Percentiles rank a stretch among this genome's conserved stretches.
phyloP scores from a whole-genome alignment of 228 moss, liverwort and hornwort species.

The Sphagnum magellanicum region DNA sequence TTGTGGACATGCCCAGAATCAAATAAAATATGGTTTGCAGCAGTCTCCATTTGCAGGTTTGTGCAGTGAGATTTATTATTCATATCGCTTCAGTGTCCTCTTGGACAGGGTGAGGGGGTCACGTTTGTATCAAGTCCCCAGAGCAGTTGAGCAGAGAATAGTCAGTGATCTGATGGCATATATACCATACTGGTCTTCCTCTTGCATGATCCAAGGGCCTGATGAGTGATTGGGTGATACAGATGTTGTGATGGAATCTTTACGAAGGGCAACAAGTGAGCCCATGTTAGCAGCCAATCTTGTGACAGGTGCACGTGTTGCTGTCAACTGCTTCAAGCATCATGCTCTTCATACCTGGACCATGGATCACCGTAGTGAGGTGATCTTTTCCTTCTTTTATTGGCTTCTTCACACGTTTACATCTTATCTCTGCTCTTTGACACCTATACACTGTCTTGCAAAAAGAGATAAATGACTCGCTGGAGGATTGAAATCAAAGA shows the following conservation, averaged over 20 bases:
- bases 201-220: not conserved
- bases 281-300: slow-evolving; percentile 65
- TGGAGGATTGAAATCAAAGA: not conserved
- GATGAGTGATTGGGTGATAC: slow-evolving; percentile 4
- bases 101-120: too few relatives aligned
- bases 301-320: slow-evolving; percentile 76
- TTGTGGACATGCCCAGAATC: too few relatives aligned
- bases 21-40: too few relatives aligned
- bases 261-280: slow-evolving; percentile 57
- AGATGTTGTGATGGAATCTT: slow-evolving; percentile 70
- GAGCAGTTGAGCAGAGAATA: not conserved
- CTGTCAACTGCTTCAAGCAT: slow-evolving; percentile 76
- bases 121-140: too few relatives aligned
- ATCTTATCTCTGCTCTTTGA: not conserved
- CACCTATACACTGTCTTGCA: not conserved
- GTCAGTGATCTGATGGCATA: not conserved
- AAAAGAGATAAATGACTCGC: not conserved
- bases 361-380: slow-evolving; percentile 69
- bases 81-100: too few relatives aligned
- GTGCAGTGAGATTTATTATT: too few relatives aligned
- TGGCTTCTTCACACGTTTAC: not conserved
- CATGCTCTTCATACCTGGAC: slow-evolving; percentile 67
- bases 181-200: not conserved
- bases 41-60: too few relatives aligned
- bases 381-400: slow-evolving; percentile 10